Conservation (phyloP, 129 eudicot genomes). For the Sambucus nigra region DNA sequence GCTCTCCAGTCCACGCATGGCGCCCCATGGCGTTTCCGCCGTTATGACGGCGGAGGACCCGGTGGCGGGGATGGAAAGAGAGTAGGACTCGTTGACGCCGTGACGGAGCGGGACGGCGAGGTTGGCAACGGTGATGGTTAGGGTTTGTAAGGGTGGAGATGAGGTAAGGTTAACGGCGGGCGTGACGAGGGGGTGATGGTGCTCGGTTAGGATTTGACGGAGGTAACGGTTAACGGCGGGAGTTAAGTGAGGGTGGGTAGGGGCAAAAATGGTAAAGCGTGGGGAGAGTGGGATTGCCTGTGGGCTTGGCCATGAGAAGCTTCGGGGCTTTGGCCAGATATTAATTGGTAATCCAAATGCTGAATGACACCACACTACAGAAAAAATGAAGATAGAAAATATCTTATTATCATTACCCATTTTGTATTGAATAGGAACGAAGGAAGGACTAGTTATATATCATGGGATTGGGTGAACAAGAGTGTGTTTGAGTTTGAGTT, state of each 20-base stretch:
- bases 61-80: slow-evolving; percentile 38
- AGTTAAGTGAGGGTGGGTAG: slow-evolving; percentile 41
- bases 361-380: slow-evolving; percentile 8
- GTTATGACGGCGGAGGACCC: slow-evolving; percentile 23
- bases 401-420: neutral
- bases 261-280: slow-evolving; percentile 46
- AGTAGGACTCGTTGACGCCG: slow-evolving; percentile 78
- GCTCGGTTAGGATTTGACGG: slow-evolving; percentile 35
- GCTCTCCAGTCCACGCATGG: slow-evolving; percentile 85
- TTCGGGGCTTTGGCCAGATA: slow-evolving; percentile 82
- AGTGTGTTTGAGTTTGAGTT: neutral
- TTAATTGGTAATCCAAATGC: slow-evolving; percentile 47
- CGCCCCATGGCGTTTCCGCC: slow-evolving; percentile 80
- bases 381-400: neutral
- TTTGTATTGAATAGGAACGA: slow-evolving; percentile 3
- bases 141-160: slow-evolving; percentile 22
- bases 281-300: slow-evolving; percentile 45
- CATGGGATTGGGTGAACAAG: neutral
- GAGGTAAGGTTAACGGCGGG: slow-evolving; percentile 36
- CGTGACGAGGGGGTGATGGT: slow-evolving; percentile 41
- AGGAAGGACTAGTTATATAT: slow-evolving; percentile 19
- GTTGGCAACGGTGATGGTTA: slow-evolving; percentile 40
- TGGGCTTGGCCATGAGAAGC: slow-evolving; percentile 56
- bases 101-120: slow-evolving; percentile 34
- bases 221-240: slow-evolving; percentile 58